These are phyloP conservation scores for Phytophthora fragariaefolia DNA, from an alignment of 352 stramenopile genomes.

Conservation along the genomic window DNA sequence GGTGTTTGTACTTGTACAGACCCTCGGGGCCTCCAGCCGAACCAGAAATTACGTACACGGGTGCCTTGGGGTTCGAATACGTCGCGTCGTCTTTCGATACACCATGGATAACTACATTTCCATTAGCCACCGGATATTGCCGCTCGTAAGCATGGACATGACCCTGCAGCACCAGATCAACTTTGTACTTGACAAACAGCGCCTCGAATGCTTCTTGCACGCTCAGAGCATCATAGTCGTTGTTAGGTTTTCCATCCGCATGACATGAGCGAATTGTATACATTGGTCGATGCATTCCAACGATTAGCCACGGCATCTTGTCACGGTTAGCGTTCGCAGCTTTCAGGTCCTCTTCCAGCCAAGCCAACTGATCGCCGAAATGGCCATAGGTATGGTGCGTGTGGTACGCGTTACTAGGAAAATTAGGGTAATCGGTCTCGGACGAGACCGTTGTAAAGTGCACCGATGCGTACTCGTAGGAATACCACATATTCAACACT, in stretches of 20 bases:
- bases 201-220: constrained; percentile 61
- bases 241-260: constrained; percentile 16
- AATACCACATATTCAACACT: constrained; percentile 53
- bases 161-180: constrained; percentile 56
- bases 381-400: constrained; percentile 32
- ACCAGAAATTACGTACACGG: constrained; percentile 57
- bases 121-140: constrained; percentile 44
- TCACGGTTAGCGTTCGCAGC: constrained; percentile 49
- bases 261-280: constrained; percentile 49
- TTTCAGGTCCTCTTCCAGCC: constrained; percentile 57
- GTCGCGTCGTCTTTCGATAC: constrained; percentile 41
- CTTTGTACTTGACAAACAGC: constrained; percentile 65
- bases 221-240: constrained; percentile 24
- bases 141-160: constrained; percentile 64
- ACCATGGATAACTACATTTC: constrained; percentile 38
- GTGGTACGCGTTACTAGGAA: constrained; percentile 42
- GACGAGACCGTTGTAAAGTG: constrained; percentile 78
- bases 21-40: constrained; percentile 43
- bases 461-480: constrained; percentile 48
- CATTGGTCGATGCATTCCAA: constrained; percentile 59
- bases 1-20: constrained; percentile 28
- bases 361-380: constrained; percentile 55
- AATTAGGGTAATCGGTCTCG: constrained; percentile 60
- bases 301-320: constrained; percentile 56
- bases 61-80: constrained; percentile 55